Percentiles rank a stretch among this genome's conserved stretches.
These are phyloP conservation scores for Fusarium coffeatum DNA, from an alignment of 2,329 filamentous ascomycete genomes.

Conservation along the genomic window DNA sequence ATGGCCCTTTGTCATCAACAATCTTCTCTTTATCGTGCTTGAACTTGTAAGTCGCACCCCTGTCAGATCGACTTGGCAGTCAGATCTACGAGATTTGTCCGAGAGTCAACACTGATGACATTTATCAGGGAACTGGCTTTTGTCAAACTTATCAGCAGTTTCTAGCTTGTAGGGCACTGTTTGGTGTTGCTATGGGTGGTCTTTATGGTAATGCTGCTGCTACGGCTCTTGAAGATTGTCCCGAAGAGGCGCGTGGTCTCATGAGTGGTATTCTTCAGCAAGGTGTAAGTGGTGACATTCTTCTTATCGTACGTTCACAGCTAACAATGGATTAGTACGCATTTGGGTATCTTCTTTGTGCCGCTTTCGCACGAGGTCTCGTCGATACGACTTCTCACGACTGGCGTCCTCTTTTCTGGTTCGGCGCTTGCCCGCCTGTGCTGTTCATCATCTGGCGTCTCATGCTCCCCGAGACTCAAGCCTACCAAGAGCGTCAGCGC, in stretches of 20 bases:
- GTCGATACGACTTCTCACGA: conserved; percentile 81
- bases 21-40: conserved; percentile 76
- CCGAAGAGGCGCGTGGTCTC: conserved; percentile 74
- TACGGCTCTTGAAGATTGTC: conserved; percentile 81
- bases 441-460: conserved; percentile 84
- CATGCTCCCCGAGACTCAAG: conserved; percentile 80
- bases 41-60: conserved; percentile 67
- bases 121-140: conserved; percentile 72
- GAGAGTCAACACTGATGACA: conserved; percentile 15
- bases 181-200: conserved; percentile 86
- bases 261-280: conserved; percentile 83
- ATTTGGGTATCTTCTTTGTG: conserved; percentile 71
- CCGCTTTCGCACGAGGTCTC: conserved; percentile 72
- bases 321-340: conserved; percentile 59
- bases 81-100: conserved; percentile 10
- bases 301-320: rapidly evolving
- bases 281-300: conserved; percentile 57
- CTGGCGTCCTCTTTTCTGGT: conserved; percentile 92
- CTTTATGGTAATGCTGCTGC: conserved; percentile 82
- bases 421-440: conserved; percentile 82
- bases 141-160: conserved; percentile 76
- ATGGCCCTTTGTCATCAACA: conserved; percentile 82
- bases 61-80: conserved; percentile 6
- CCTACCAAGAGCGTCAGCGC: conserved; percentile 74
- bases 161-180: conserved; percentile 78